phyloP scores from a whole-genome alignment of 208 protist genomes.

The Acanthamoeba castellanii region DNA sequence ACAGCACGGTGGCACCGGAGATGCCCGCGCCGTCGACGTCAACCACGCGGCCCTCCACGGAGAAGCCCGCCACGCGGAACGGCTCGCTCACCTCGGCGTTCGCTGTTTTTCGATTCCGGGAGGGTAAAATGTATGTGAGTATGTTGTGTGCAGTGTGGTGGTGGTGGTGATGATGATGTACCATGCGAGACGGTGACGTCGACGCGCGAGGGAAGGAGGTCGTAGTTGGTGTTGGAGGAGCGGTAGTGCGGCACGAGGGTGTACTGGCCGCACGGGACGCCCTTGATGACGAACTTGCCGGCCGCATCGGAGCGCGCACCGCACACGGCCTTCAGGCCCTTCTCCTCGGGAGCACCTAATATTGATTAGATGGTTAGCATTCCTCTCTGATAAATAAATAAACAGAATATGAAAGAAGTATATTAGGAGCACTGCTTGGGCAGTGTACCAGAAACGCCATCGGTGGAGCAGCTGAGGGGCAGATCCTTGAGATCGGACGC shows the following conservation, averaged over 20 bases:
- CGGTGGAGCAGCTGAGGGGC: background rate
- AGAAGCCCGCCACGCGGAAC: slow-evolving; percentile 73
- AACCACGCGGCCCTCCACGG: slow-evolving; percentile 67
- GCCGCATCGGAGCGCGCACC: slow-evolving; percentile 46
- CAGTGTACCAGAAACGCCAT: background rate
- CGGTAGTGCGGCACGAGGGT: slow-evolving; percentile 70
- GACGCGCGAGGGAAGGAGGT: slow-evolving; percentile 38
- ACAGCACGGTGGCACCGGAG: slow-evolving; percentile 59
- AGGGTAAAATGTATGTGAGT: background rate
- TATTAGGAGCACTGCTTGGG: background rate
- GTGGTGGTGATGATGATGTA: background rate
- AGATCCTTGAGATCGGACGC: slow-evolving; percentile 11
- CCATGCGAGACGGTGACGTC: slow-evolving; percentile 58
- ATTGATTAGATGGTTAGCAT: background rate
- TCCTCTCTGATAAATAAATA: too few relatives aligned
- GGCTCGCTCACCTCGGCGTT: slow-evolving; percentile 43
- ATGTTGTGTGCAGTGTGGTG: background rate
- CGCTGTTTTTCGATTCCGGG: background rate
- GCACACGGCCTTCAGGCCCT: slow-evolving; percentile 53
- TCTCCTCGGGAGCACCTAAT: background rate
- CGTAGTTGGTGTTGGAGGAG: slow-evolving; percentile 67
- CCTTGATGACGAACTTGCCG: slow-evolving; percentile 73
- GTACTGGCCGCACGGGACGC: slow-evolving; percentile 70
- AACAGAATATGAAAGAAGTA: too few relatives aligned
- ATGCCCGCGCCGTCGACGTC: slow-evolving; percentile 53